These are phyloP conservation scores for Climacium dendroides DNA, from an alignment of 225 moss, liverwort and hornwort species.

Conservation along the genomic window DNA sequence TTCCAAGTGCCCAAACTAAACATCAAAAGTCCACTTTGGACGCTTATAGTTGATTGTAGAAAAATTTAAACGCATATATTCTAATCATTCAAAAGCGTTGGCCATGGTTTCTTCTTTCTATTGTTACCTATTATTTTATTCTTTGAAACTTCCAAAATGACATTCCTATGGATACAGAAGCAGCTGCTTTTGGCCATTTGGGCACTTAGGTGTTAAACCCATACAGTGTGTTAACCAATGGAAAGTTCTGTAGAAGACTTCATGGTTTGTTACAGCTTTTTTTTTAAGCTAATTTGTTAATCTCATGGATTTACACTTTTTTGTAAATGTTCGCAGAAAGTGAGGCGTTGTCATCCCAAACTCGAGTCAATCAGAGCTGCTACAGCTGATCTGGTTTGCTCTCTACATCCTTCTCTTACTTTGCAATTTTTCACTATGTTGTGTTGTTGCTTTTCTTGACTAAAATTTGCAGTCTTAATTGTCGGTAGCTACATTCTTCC, in stretches of 20 bases:
- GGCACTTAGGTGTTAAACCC: background rate
- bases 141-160: background rate
- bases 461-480: background rate
- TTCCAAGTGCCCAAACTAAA: background rate
- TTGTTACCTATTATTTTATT: background rate
- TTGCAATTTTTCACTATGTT: background rate
- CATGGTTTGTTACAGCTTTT: background rate
- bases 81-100: background rate
- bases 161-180: background rate
- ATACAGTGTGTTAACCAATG: background rate
- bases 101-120: background rate
- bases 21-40: background rate
- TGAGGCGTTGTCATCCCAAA: conserved; percentile 83
- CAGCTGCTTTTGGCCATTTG: background rate
- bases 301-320: background rate
- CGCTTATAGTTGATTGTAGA: background rate
- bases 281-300: background rate
- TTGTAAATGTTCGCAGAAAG: conserved; percentile 40
- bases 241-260: background rate
- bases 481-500: background rate
- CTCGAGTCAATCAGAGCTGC: conserved; percentile 89
- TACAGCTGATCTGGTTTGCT: conserved; percentile 78
- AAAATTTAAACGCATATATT: background rate
- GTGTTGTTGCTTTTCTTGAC: background rate
- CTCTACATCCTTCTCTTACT: background rate